These are phyloP conservation scores for Ulota crispa DNA, from an alignment of 225 moss, liverwort and hornwort genomes.

Conservation along the genomic window DNA sequence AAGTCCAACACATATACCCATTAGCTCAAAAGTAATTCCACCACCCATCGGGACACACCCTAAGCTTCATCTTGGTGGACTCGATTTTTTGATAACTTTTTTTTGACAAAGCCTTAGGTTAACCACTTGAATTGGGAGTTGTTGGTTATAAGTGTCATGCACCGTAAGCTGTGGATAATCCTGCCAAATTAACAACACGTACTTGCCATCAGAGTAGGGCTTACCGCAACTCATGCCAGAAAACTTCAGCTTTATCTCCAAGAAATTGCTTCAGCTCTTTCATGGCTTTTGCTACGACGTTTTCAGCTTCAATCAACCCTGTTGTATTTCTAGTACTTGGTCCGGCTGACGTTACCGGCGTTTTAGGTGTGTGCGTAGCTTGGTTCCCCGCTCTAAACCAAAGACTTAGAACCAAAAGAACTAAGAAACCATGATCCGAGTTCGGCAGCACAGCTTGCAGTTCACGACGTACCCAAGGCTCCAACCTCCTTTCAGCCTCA, in stretches of 20 bases:
- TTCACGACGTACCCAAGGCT: conserved; percentile 56
- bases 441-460: conserved; percentile 47
- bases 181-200: neutral
- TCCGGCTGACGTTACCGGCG: conserved; percentile 13
- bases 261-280: conserved; percentile 47
- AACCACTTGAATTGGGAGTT: too few relatives aligned
- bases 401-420: conserved; percentile 41
- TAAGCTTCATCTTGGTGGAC: too few relatives aligned
- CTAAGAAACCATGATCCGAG: conserved; percentile 39
- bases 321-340: conserved; percentile 6
- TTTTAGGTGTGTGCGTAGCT: neutral
- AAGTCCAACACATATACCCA: too few relatives aligned
- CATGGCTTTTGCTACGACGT: conserved; percentile 24
- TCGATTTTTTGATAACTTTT: too few relatives aligned
- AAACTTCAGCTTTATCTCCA: conserved; percentile 45
- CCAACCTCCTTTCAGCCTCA: conserved; percentile 51
- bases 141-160: too few relatives aligned
- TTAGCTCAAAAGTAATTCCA: too few relatives aligned
- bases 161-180: neutral
- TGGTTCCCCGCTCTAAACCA: conserved; percentile 40
- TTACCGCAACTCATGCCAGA: conserved; percentile 68
- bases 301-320: conserved; percentile 16
- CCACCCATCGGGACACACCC: too few relatives aligned
- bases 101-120: too few relatives aligned
- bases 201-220: conserved; percentile 2